phyloP scores from a whole-genome alignment of 1,284 basidiomycete species.

The Ganoderma boninense region DNA sequence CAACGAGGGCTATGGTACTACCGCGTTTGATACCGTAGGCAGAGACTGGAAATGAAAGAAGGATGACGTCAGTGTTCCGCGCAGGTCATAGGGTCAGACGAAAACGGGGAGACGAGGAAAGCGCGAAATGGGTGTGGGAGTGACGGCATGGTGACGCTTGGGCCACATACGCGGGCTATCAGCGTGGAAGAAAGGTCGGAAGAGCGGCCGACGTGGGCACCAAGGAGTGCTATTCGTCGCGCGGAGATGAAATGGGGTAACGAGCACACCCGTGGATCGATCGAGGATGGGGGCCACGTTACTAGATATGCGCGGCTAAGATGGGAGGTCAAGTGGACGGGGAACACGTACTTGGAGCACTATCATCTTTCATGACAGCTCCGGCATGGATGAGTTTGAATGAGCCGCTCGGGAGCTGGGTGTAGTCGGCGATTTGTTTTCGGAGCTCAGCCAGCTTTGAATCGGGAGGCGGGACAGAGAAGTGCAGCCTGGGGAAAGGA shows the following conservation, averaged over 20 bases:
- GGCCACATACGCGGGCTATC: conserved; percentile 19
- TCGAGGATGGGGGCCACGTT: conserved; percentile 11
- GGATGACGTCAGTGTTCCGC: conserved; percentile 27
- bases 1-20: conserved; percentile 71
- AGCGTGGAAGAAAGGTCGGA: conserved; percentile 22
- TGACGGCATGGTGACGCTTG: conserved; percentile 26
- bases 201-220: conserved; percentile 23
- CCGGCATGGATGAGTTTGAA: conserved; percentile 85
- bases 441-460: conserved; percentile 65
- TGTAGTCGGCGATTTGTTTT: conserved; percentile 66
- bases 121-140: conserved; percentile 13
- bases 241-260: conserved; percentile 25
- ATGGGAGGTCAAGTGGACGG: conserved; percentile 3
- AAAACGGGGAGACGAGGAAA: neutral
- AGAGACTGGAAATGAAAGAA: conserved; percentile 55
- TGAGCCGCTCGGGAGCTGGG: conserved; percentile 63
- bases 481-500: conserved; percentile 51
- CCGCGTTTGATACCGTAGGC: conserved; percentile 68
- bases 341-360: conserved; percentile 61
- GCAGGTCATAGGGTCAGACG: conserved; percentile 17
- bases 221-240: conserved; percentile 16
- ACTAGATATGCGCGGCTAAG: conserved; percentile 18
- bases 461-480: conserved; percentile 63
- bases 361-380: conserved; percentile 82
- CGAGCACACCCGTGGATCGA: conserved; percentile 24